Evolutionary conservation across 306 rosid species (phyloP).

Genomic region (Dicorynia guianensis): DNA sequence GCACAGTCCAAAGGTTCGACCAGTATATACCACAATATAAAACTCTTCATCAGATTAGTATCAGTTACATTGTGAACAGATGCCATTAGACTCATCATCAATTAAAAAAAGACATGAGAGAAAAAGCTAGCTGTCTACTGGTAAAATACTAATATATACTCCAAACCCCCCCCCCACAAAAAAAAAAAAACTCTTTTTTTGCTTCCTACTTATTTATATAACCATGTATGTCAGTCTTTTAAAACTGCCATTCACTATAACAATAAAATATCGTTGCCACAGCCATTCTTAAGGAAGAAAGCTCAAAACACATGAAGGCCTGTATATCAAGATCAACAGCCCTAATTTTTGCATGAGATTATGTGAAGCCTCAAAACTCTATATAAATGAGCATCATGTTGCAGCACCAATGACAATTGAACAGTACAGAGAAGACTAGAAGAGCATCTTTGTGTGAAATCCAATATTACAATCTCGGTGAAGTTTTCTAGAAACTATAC

Average conservation of each 20-base stretch:
- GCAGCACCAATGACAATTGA: background rate
- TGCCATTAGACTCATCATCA: background rate
- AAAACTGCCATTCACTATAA: constrained; percentile 1
- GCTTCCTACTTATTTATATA: background rate
- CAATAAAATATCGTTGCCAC: background rate
- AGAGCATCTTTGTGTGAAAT: background rate
- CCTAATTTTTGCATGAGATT: background rate
- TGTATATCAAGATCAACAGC: background rate
- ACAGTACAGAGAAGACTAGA: background rate
- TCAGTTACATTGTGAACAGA: background rate
- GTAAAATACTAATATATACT: background rate
- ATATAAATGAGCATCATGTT: background rate
- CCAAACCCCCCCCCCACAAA: background rate
- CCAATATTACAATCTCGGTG: background rate
- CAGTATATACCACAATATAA: background rate
- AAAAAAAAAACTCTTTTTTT: no score
- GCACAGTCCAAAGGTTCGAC: background rate
- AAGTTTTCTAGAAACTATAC: constrained; percentile 43
- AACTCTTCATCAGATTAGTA: background rate
- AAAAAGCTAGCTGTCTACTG: background rate
- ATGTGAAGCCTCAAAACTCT: background rate
- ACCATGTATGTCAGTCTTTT: background rate
- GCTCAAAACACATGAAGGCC: background rate
- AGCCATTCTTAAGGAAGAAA: background rate
- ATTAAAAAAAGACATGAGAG: background rate